These are phyloP conservation scores for Nemania diffusa DNA, from an alignment of 2,329 filamentous ascomycete genomes.

Conservation along the genomic window DNA sequence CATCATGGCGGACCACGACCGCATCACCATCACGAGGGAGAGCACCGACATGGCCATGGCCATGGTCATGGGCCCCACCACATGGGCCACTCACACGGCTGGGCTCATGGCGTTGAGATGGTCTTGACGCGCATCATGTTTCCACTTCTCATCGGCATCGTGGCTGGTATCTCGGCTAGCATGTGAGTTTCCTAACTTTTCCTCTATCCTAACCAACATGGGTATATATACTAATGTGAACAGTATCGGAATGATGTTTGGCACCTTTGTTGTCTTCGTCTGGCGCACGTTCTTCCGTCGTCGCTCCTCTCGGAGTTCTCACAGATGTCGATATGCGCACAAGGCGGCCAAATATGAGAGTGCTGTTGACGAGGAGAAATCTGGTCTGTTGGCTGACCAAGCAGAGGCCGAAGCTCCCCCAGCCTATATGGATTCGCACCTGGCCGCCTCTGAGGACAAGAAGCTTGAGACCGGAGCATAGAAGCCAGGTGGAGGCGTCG, in stretches of 20 bases:
- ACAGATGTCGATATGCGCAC: conserved; percentile 46
- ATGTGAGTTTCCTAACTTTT: conserved; percentile 57
- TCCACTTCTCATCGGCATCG: conserved; percentile 74
- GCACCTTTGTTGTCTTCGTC: conserved; percentile 68
- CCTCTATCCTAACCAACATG: neutral
- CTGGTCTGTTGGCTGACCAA: conserved; percentile 58
- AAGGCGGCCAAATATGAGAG: conserved; percentile 54
- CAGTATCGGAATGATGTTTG: conserved; percentile 72
- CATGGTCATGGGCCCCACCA: too few relatives aligned
- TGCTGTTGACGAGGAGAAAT: conserved; percentile 60
- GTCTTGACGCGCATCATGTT: conserved; percentile 72
- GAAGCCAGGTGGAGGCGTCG: neutral
- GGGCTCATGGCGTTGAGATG: conserved; percentile 62
- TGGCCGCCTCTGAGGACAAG: conserved; percentile 42
- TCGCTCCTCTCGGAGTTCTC: conserved; percentile 48
- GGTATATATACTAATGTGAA: conserved; percentile 43
- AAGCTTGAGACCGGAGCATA: conserved; percentile 46
- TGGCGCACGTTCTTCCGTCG: conserved; percentile 67
- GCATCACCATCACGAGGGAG: conserved; percentile 35
- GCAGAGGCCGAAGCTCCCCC: conserved; percentile 48
- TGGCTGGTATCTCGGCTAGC: conserved; percentile 74
- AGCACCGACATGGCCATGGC: conserved; percentile 30
- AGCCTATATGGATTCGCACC: conserved; percentile 45
- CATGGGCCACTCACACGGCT: conserved; percentile 49
- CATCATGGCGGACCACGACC: too few relatives aligned